Conservation (phyloP, 2,329 filamentous ascomycete species). For the Whalleya microplaca region DNA sequence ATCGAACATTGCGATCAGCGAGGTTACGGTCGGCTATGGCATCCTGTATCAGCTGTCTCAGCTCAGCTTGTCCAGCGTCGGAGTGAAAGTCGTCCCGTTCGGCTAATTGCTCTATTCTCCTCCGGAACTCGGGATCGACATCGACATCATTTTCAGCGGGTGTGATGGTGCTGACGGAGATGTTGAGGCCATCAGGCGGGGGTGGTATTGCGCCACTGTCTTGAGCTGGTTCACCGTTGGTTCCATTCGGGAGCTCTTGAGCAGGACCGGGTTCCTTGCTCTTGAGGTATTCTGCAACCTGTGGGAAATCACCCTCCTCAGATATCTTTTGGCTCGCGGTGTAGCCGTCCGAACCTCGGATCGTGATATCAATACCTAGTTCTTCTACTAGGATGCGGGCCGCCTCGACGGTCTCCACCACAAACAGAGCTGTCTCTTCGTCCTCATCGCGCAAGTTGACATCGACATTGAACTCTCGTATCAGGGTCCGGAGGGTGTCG, state of each 20-base stretch:
- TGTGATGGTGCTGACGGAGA: slow-evolving; percentile 77
- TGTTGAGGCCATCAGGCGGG: slow-evolving; percentile 74
- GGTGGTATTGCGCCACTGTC: slow-evolving; percentile 53
- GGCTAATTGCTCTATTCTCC: slow-evolving; percentile 87
- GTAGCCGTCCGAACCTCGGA: slow-evolving; percentile 73
- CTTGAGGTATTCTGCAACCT: slow-evolving; percentile 73
- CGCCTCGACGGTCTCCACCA: slow-evolving; percentile 79
- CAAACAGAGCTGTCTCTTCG: slow-evolving; percentile 91
- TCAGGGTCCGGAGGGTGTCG: slow-evolving; percentile 74
- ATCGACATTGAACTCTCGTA: slow-evolving; percentile 76
- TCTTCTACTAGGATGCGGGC: slow-evolving; percentile 83
- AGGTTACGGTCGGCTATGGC: slow-evolving; percentile 71
- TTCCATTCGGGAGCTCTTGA: slow-evolving; percentile 33
- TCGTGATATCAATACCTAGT: slow-evolving; percentile 68
- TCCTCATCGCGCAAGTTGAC: slow-evolving; percentile 88
- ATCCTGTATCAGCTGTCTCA: slow-evolving; percentile 80
- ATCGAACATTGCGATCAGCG: slow-evolving; percentile 66
- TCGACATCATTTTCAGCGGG: slow-evolving; percentile 62
- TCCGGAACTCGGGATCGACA: slow-evolving; percentile 80
- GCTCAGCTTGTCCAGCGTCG: slow-evolving; percentile 75
- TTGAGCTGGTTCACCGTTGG: slow-evolving; percentile 34
- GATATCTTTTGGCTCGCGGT: slow-evolving; percentile 82
- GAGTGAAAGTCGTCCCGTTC: slow-evolving; percentile 81
- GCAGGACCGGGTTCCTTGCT: slow-evolving; percentile 37
- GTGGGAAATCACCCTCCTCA: slow-evolving; percentile 76